Conservation (phyloP, 208 protist species). For the Tritrichomonas musculus region DNA sequence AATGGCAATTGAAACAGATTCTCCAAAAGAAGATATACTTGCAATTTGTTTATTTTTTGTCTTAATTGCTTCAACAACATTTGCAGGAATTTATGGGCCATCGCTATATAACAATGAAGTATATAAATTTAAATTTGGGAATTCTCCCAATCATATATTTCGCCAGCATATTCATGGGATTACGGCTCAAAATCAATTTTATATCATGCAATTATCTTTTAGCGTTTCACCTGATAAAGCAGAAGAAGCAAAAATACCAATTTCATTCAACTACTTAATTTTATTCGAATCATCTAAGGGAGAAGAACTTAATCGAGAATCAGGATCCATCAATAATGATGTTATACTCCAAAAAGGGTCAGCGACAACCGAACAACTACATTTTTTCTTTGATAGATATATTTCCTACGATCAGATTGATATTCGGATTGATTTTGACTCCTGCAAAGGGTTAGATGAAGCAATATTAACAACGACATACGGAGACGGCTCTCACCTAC, state of each 20-base stretch:
- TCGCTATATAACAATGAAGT: not conserved
- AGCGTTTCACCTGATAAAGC: not conserved
- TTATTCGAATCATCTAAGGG: not conserved
- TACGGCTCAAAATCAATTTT: too few species aligned
- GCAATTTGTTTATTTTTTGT: not conserved
- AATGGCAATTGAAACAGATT: not conserved
- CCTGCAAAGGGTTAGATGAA: not conserved
- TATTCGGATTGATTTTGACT: not conserved
- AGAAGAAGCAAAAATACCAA: not conserved
- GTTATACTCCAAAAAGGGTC: not conserved
- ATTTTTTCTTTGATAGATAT: not conserved
- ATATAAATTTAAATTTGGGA: too few species aligned
- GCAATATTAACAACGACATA: not conserved
- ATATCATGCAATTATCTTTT: too few species aligned
- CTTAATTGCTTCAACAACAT: not conserved
- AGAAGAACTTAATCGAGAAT: not conserved
- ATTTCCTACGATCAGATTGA: not conserved
- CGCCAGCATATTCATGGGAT: too few species aligned
- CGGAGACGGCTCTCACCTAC: not conserved
- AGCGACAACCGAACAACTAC: not conserved
- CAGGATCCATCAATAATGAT: not conserved
- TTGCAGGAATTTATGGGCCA: not conserved
- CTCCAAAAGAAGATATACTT: not conserved
- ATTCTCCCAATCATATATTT: too few species aligned
- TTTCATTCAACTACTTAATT: not conserved